phyloP scores from a whole-genome alignment of 2,329 filamentous ascomycete species.

The Aureobasidium musti region DNA sequence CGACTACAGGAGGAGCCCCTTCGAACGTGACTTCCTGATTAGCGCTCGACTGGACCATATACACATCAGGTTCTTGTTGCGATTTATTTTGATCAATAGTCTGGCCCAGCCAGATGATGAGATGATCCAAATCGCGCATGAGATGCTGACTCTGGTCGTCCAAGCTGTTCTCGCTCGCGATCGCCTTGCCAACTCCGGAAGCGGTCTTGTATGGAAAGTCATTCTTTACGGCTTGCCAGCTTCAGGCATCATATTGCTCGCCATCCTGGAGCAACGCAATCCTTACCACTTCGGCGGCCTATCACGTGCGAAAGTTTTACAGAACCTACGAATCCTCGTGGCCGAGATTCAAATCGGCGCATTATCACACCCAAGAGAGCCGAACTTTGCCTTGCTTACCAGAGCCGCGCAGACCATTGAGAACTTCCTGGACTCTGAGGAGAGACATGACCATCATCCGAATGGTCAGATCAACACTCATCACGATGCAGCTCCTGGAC shows the following conservation, averaged over 20 bases:
- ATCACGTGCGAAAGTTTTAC: slow-evolving; percentile 35
- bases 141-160: slow-evolving; percentile 40
- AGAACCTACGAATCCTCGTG: slow-evolving; percentile 40
- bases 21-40: slow-evolving; percentile 41
- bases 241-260: slow-evolving; percentile 41
- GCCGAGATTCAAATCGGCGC: slow-evolving; percentile 40
- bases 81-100: slow-evolving; percentile 34
- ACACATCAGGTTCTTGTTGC: slow-evolving; percentile 41
- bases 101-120: slow-evolving; percentile 35
- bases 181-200: slow-evolving; percentile 42
- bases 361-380: slow-evolving; percentile 36
- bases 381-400: slow-evolving; percentile 39
- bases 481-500: slow-evolving; percentile 4
- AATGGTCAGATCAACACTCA: slow-evolving; percentile 9
- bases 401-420: slow-evolving; percentile 40
- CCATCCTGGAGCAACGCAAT: slow-evolving; percentile 34
- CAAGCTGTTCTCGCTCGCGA: slow-evolving; percentile 39
- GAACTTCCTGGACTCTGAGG: slow-evolving; percentile 34
- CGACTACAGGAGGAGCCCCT: slow-evolving; percentile 31
- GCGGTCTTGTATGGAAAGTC: slow-evolving; percentile 41
- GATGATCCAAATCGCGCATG: slow-evolving; percentile 36
- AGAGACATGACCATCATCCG: slow-evolving; percentile 29
- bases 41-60: slow-evolving; percentile 41
- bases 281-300: slow-evolving; percentile 8
- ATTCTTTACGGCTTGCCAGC: slow-evolving; percentile 43